Conservation (phyloP, 2,329 filamentous ascomycete species). For the Dothidotthia symphoricarpi region DNA sequence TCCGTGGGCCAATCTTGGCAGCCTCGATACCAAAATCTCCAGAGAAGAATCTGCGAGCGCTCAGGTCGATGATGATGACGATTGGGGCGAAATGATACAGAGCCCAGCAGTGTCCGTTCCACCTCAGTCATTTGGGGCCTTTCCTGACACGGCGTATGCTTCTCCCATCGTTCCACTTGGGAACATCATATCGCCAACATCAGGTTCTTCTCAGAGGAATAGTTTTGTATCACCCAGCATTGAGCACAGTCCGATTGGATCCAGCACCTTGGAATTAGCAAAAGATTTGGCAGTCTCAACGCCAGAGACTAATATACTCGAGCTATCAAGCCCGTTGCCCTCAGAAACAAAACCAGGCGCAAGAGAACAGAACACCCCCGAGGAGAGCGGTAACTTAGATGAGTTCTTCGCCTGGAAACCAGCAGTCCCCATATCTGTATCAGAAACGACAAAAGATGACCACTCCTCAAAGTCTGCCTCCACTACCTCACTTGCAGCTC, state of each 20-base stretch:
- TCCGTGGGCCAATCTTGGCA: constrained; percentile 16
- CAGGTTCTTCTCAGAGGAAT: constrained; percentile 31
- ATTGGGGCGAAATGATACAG: constrained; percentile 44
- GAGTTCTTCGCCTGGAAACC: constrained; percentile 7
- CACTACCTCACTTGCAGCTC: not conserved
- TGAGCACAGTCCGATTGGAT: constrained; percentile 33
- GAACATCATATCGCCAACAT: constrained; percentile 36
- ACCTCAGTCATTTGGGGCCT: too few species aligned
- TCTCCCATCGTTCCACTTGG: constrained; percentile 34
- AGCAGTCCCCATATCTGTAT: not conserved
- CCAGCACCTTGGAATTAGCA: constrained; percentile 26
- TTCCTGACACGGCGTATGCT: constrained; percentile 25
- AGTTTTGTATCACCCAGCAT: constrained; percentile 26
- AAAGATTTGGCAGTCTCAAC: constrained; percentile 13
- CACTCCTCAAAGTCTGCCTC: not conserved
- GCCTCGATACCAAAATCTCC: constrained; percentile 12
- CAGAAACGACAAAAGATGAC: not conserved
- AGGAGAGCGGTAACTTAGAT: too few species aligned
- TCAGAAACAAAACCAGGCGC: too few species aligned
- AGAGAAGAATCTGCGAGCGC: not conserved
- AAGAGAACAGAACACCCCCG: too few species aligned
- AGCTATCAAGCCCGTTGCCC: too few species aligned
- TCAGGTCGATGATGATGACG: constrained; percentile 31
- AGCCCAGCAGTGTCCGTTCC: constrained; percentile 34
- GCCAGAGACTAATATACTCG: constrained; percentile 13